phyloP scores from a whole-genome alignment of 176 grass and related monocot species.

The Rhynchospora tenuis region DNA sequence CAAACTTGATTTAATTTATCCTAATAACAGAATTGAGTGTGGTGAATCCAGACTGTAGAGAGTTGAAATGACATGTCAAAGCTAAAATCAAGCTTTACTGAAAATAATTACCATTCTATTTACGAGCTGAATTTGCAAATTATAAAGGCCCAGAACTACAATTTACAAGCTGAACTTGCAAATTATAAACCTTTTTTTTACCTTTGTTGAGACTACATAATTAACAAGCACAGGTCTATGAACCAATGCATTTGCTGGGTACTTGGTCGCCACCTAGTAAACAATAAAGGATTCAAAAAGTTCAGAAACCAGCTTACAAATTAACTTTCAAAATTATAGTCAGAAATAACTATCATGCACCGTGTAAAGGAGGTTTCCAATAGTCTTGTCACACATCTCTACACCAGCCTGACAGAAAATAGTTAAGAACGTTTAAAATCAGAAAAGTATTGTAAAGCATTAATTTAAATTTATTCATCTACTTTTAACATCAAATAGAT shows the following conservation, averaged over 20 bases:
- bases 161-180: not conserved
- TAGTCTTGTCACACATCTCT: constrained; percentile 17
- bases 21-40: not conserved
- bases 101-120: not conserved
- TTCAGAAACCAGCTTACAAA: not conserved
- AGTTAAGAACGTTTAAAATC: not conserved
- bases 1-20: not conserved
- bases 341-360: not conserved
- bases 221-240: constrained; percentile 24
- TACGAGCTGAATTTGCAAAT: not conserved
- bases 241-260: constrained; percentile 28
- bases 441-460: not conserved
- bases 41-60: not conserved
- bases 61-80: not conserved
- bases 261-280: constrained; percentile 28
- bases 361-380: constrained; percentile 24
- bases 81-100: not conserved
- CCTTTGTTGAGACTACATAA: constrained; percentile 25
- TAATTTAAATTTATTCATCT: not conserved
- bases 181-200: not conserved
- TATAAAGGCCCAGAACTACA: not conserved
- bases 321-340: not conserved
- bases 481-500: not conserved
- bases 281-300: not conserved
- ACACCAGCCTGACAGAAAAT: constrained; percentile 21